Conservation (phyloP, 805 yeast species). For the Wickerhamiella vanderwaltii region DNA sequence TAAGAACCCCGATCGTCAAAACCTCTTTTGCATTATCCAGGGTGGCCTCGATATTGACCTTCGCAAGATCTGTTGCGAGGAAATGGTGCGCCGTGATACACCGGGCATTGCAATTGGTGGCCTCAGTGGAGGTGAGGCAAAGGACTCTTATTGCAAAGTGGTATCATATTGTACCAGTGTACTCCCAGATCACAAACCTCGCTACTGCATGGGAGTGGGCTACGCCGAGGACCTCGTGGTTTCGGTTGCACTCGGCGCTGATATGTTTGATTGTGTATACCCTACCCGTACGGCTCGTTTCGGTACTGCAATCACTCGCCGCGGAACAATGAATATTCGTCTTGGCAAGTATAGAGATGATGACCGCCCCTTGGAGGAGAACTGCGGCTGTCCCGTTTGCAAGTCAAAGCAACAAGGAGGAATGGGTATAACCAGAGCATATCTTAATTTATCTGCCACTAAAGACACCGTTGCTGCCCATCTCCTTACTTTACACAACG, state of each 20-base stretch:
- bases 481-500: slow-evolving; percentile 33
- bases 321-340: slow-evolving; percentile 30
- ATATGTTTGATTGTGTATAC: slow-evolving; percentile 36
- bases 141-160: slow-evolving; percentile 31
- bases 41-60: slow-evolving; percentile 34
- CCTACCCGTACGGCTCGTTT: slow-evolving; percentile 36
- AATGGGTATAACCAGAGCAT: slow-evolving; percentile 31
- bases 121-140: slow-evolving; percentile 37
- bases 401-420: slow-evolving; percentile 26
- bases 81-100: slow-evolving; percentile 34
- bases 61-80: slow-evolving; percentile 31
- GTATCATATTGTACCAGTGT: slow-evolving; percentile 32
- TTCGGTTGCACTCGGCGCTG: slow-evolving; percentile 36
- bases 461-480: slow-evolving; percentile 37
- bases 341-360: slow-evolving; percentile 29
- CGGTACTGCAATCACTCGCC: slow-evolving; percentile 34
- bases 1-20: slow-evolving; percentile 33
- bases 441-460: slow-evolving; percentile 28
- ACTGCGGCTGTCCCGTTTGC: slow-evolving; percentile 34
- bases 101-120: slow-evolving; percentile 40
- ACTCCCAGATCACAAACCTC: slow-evolving; percentile 32
- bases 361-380: slow-evolving; percentile 29
- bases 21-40: slow-evolving; percentile 35
- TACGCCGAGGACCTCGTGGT: slow-evolving; percentile 38
- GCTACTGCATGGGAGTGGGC: slow-evolving; percentile 38